Conservation (phyloP, 495 filamentous ascomycete genomes). For the Echria macrotheca region DNA sequence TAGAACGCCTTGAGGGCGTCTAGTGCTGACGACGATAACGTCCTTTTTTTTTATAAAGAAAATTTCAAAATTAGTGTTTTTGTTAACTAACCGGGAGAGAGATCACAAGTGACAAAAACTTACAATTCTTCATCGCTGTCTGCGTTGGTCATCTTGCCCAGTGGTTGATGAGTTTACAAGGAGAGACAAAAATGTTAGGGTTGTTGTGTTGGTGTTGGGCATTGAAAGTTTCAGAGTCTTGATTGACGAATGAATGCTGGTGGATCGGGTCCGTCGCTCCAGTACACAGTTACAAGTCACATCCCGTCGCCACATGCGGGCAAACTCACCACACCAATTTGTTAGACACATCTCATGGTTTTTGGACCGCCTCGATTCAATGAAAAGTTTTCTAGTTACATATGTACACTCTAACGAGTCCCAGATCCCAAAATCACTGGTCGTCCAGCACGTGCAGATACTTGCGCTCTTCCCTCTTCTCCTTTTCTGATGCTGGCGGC, state of each 20-base stretch:
- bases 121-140: constrained; percentile 41
- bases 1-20: constrained; percentile 64
- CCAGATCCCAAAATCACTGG: constrained; percentile 48
- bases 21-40: constrained; percentile 55
- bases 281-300: no score
- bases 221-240: no score
- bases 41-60: constrained; percentile 35
- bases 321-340: no score
- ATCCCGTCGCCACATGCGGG: no score
- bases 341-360: no score
- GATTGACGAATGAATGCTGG: no score
- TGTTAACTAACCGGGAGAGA: no score
- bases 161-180: neutral
- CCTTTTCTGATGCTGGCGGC: constrained; percentile 87
- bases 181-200: neutral
- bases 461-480: constrained; percentile 92
- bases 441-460: constrained; percentile 92
- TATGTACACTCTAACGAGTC: constrained; percentile 38
- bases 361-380: constrained; percentile 17
- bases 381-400: constrained; percentile 29
- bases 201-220: neutral
- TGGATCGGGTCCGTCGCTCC: no score
- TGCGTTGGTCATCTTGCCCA: constrained; percentile 4
- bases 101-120: no score
- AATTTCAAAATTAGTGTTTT: no score